A percentile compares a stretch with the other conserved stretches of the same genome.
Evolutionary conservation across 306 rosid species (phyloP).

Genomic region (Calophaca sinica): DNA sequence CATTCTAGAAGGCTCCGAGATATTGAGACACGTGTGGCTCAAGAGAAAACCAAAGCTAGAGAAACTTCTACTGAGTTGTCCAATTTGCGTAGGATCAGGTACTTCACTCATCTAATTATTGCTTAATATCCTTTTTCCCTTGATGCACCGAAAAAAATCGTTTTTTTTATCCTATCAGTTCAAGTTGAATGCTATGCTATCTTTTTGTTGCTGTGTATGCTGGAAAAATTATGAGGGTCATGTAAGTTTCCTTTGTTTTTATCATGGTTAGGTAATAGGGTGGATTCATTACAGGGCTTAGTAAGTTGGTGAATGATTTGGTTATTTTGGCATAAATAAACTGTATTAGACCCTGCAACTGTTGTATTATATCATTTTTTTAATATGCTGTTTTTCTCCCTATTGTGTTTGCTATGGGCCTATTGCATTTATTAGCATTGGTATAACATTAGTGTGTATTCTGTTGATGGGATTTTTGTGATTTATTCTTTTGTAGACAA

Average conservation of each 20-base stretch:
- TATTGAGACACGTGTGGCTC: conserved; percentile 49
- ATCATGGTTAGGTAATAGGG: neutral
- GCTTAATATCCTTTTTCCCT: neutral
- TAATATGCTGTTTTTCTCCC: neutral
- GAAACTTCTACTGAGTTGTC: conserved; percentile 59
- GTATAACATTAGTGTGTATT: conserved; percentile 5
- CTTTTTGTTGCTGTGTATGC: conserved; percentile 2
- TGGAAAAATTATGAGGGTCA: neutral
- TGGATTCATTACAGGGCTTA: neutral
- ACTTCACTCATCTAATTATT: conserved; percentile 4
- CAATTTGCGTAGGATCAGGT: conserved; percentile 67
- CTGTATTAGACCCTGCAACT: conserved; percentile 9
- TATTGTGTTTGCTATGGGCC: neutral
- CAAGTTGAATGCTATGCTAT: conserved; percentile 31
- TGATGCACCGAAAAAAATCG: neutral
- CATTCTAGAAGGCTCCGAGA: conserved; percentile 63
- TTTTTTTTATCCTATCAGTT: neutral
- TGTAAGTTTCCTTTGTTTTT: conserved; percentile 9
- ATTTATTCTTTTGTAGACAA: conserved; percentile 57
- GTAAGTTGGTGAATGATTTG: conserved; percentile 4
- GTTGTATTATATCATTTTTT: neutral
- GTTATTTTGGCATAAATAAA: neutral
- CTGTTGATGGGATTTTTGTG: conserved; percentile 37
- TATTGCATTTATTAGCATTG: neutral
- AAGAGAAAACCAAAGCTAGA: conserved; percentile 48